These are phyloP conservation scores for Alternaria sp. DNA, from an alignment of 2,329 filamentous ascomycete genomes.

Conservation along the genomic window DNA sequence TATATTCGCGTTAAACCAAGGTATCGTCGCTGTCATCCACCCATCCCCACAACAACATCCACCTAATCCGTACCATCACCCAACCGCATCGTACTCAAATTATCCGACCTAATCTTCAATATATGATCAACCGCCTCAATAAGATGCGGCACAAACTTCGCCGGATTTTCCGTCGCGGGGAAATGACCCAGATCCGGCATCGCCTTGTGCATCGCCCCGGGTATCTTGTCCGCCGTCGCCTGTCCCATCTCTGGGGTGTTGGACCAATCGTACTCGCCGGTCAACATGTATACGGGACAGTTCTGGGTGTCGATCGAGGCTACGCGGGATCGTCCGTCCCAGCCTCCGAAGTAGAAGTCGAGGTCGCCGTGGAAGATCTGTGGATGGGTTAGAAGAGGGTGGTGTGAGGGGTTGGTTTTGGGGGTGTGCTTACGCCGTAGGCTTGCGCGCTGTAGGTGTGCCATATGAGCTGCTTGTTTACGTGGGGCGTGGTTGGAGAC, in stretches of 20 bases:
- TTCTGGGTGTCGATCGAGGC: slow-evolving; percentile 55
- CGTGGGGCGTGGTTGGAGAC: slow-evolving; percentile 53
- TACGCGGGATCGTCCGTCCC: slow-evolving; percentile 55
- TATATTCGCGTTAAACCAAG: background rate
- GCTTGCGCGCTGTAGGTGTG: slow-evolving; percentile 58
- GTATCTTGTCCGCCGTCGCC: slow-evolving; percentile 56
- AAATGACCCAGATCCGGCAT: slow-evolving; percentile 58
- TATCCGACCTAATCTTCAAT: slow-evolving; percentile 39
- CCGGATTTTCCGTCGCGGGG: slow-evolving; percentile 55
- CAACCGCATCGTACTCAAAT: slow-evolving; percentile 41
- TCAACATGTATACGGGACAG: slow-evolving; percentile 60
- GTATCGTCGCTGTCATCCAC: background rate
- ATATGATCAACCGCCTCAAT: slow-evolving; percentile 50
- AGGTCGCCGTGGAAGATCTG: slow-evolving; percentile 59
- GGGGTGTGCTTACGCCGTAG: slow-evolving; percentile 46
- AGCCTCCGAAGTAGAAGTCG: slow-evolving; percentile 60
- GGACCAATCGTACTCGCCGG: slow-evolving; percentile 58
- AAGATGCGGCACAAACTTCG: slow-evolving; percentile 48
- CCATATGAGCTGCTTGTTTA: slow-evolving; percentile 58
- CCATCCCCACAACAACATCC: fast-evolving
- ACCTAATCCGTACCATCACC: slow-evolving; percentile 30
- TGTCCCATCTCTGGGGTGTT: slow-evolving; percentile 56
- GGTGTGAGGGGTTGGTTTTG: background rate
- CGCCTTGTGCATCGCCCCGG: slow-evolving; percentile 52
- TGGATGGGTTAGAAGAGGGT: background rate